Base-by-base conservation (phyloP, 805 yeast genomes). In the Clavispora phyllophila region DNA sequence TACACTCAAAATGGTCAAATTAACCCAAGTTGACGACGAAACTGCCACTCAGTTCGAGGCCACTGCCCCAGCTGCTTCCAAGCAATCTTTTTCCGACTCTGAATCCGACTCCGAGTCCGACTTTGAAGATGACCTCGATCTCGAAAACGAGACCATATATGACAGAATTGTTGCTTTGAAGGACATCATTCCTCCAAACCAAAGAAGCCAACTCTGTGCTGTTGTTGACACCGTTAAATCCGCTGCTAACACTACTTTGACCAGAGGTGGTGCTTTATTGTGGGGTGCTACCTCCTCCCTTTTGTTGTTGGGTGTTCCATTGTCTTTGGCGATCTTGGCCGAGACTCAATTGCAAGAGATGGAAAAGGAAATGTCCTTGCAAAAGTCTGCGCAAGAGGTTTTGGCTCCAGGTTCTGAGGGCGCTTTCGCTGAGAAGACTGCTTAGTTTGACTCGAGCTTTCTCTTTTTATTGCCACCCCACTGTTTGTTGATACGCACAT, bases 311-410 rank as follows among this genome's bases (percentile, higher is more conserved):
- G 97, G 96, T 62, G 95, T 89, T 37, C 99, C 99, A 50, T 76
- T 87, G 55, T 82, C 96, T 8, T 73, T 93, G 56, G 84, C 96
- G 41, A 86, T 93, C 55, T 75, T 93, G 57, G 82, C 89, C 47
- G 97, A 91, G 72, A 95, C 89, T 62, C 97, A 91, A 72, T 78
- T 90, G 63, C 81, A 83, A 61, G 97, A 90, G 71, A 78, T 87
- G 83, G 97, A 90, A 73, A 88, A 86, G 72, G 93, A 89, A 62
- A 82, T 88, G 76, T 80, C 84, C 45, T 70, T 84, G 59, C 91
- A 84, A 65, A 84, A 82, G 63, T 82, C 84, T 48, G 84, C 89
- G 20, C 82, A 79, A 57, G 89, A 82, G 45, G 77, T 84, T 36
- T 68, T 85, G 56, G 84, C 88, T 34, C 81, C 84, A 48, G 85